These are phyloP conservation scores for Pichia norvegensis DNA, from an alignment of 1,139 yeast species.

Conservation along the genomic window DNA sequence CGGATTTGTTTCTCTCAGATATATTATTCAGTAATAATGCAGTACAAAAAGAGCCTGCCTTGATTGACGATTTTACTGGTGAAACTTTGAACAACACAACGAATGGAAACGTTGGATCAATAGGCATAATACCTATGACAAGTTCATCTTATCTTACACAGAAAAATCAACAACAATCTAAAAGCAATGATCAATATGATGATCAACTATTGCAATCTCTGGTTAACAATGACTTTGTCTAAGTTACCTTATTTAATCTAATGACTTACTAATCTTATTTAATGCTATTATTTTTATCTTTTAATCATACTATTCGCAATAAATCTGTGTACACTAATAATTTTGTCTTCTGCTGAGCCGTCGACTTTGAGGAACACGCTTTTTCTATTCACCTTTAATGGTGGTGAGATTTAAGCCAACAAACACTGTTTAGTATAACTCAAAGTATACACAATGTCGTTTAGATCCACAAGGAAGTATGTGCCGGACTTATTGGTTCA, in stretches of 20 bases:
- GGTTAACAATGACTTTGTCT: neutral
- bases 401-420: too few species aligned
- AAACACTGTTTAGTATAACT: too few species aligned
- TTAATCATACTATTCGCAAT: neutral
- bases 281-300: neutral
- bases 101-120: neutral
- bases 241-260: neutral
- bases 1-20: neutral
- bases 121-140: constrained; percentile 8
- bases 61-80: neutral
- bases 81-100: neutral
- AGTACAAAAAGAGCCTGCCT: neutral
- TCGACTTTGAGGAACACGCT: too few species aligned
- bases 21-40: neutral
- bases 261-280: neutral
- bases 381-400: neutral
- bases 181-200: constrained; percentile 6
- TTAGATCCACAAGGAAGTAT: constrained; percentile 13
- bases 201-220: constrained; percentile 5
- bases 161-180: neutral
- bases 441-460: neutral
- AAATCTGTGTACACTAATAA: too few species aligned
- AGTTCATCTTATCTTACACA: neutral
- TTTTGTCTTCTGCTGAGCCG: too few species aligned
- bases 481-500: constrained; percentile 37